phyloP scores from a whole-genome alignment of 169 alveolate species.

The Eimeria tenella region DNA sequence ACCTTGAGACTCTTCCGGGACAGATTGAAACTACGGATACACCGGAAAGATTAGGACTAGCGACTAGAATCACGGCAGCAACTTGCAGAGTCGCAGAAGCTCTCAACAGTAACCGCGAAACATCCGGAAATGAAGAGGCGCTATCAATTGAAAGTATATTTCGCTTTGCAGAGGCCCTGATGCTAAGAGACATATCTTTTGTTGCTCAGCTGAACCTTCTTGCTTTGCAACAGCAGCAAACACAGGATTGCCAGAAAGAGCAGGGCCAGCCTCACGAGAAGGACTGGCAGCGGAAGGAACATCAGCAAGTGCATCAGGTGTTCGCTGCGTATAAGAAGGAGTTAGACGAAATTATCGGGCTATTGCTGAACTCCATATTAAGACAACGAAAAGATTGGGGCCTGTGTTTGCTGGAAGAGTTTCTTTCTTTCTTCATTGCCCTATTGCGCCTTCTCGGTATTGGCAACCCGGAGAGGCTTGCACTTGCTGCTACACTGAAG shows the following conservation, averaged over 20 bases:
- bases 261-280: no score
- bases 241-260: background rate
- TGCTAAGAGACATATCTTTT: slow-evolving; percentile 8
- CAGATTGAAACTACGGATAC: background rate
- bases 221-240: background rate
- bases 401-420: background rate
- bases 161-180: slow-evolving; percentile 22
- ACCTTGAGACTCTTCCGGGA: background rate
- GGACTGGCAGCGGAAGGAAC: background rate
- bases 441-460: slow-evolving; percentile 17
- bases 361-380: background rate
- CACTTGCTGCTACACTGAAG: background rate
- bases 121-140: background rate
- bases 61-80: background rate
- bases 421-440: background rate
- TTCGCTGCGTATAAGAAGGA: background rate
- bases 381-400: background rate
- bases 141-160: background rate
- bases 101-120: background rate
- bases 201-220: background rate
- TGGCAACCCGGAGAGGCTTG: slow-evolving; percentile 30
- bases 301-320: background rate
- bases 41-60: slow-evolving; percentile 25
- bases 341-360: background rate
- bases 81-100: background rate